A percentile compares a stretch with the other conserved stretches of the same genome.
Evolutionary conservation across 163 green algal genomes (phyloP).

Genomic region (Chloromonas sp.): DNA sequence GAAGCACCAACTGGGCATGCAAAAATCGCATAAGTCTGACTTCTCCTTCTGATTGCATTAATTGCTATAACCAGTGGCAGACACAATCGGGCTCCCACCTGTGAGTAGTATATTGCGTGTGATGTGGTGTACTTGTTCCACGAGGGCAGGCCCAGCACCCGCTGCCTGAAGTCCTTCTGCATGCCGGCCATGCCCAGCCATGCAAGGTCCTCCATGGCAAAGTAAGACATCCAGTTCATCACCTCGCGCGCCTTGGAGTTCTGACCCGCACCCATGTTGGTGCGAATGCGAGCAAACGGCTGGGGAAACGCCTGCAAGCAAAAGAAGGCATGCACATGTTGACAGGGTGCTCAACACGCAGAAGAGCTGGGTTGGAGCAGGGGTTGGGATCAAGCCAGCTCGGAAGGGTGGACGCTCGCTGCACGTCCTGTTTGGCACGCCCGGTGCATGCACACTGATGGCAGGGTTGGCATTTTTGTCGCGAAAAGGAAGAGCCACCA

Average conservation of each 20-base stretch:
- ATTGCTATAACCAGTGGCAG: neutral
- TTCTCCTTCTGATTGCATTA: neutral
- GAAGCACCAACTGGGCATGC: neutral
- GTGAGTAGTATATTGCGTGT: conserved; percentile 19
- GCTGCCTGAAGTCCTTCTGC: conserved; percentile 34
- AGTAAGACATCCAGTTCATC: conserved; percentile 53
- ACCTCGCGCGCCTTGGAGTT: conserved; percentile 19
- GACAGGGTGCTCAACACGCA: neutral
- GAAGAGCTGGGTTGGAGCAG: too few relatives aligned
- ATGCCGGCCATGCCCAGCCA: conserved; percentile 35
- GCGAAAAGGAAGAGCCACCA: too few relatives aligned
- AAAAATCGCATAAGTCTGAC: neutral
- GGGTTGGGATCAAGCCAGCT: too few relatives aligned
- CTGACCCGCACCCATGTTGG: conserved; percentile 9
- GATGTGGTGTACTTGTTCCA: conserved; percentile 17
- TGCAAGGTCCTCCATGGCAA: conserved; percentile 44
- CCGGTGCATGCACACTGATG: too few relatives aligned
- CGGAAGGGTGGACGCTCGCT: too few relatives aligned
- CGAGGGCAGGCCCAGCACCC: conserved; percentile 28
- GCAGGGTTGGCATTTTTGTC: too few relatives aligned
- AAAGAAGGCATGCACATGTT: neutral
- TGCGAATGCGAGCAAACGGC: conserved; percentile 42
- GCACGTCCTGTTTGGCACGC: too few relatives aligned
- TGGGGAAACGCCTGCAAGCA: conserved; percentile 39
- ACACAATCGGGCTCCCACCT: conserved; percentile 2